Base-by-base conservation (phyloP, 306 rosid species). In the Urtica urens region DNA sequence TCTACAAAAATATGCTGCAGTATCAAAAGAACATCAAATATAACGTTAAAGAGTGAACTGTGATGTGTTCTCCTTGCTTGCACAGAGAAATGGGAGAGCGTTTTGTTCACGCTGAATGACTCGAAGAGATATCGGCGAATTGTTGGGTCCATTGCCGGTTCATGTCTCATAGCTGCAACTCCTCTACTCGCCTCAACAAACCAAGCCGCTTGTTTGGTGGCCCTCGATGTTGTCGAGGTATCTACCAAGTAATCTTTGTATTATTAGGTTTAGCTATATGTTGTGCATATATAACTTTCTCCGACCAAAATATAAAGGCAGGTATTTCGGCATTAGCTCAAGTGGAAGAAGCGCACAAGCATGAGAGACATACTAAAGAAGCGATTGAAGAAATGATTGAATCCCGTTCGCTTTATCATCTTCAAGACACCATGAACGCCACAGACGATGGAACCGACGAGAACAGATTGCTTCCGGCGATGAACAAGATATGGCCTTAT, bases 401-500 rank as follows among this genome's bases (percentile, higher is more conserved):
- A 52, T 72, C 73, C 35, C 47, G 21, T 18, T 84, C 87, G 13
- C 50, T 79, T 20, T 78, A 66, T 77, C 78, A 65, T 25, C 75
- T 88, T 59, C 74, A 66, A 62, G 95, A 90, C 66, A 68, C 72
- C 38, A 51, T 84, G 40, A 74, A 73, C 13, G 75, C 70, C 44
- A 52, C 75, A 16, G 87, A 79, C 39, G 88, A 76, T 49, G 93
- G 72, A 53, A 45, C 77, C 6, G 95, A 78, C 33, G 97, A 84
- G 55, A 90, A 84, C 67, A 66, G 97, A 76, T 51, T 84, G 69
- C 97, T 84, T 79, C 97, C 97, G 0, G 92, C 87, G n/a, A 73
- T 84, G 87, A 90, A 84, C 70, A 90, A 81, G 61, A 72, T 84
- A 69, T 90, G 95, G 97, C 94, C 95, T 24, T 84, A 78, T 68